These are phyloP conservation scores for Myochromella boudieri DNA, from an alignment of 768 basidiomycete species.

Conservation along the genomic window DNA sequence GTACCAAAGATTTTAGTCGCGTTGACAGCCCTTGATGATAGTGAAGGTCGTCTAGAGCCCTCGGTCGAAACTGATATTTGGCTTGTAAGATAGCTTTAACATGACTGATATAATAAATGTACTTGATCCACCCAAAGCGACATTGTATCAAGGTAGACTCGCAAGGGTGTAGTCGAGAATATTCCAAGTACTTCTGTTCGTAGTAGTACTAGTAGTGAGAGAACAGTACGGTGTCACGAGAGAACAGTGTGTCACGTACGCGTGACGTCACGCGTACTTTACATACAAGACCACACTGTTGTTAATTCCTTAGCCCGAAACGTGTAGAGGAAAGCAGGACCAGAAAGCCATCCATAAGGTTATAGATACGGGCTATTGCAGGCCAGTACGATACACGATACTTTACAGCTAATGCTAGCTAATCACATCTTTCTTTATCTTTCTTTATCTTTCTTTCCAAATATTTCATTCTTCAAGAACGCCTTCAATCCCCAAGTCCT, in stretches of 20 bases:
- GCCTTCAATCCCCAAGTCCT: conserved; percentile 41
- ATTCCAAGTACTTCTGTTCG: too few species aligned
- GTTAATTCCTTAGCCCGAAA: too few species aligned
- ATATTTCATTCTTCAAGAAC: conserved; percentile 8
- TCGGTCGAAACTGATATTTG: conserved; percentile 74
- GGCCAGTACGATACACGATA: too few species aligned
- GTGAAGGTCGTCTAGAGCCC: conserved; percentile 79
- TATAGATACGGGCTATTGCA: too few species aligned
- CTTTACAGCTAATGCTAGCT: too few species aligned
- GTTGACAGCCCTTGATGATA: conserved; percentile 84
- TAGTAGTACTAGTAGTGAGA: background rate
- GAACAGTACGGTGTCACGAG: background rate
- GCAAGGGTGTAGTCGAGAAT: too few species aligned
- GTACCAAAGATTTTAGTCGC: conserved; percentile 78
- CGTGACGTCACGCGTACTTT: background rate
- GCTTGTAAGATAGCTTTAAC: background rate
- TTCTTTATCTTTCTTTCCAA: background rate
- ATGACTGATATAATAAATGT: conserved; percentile 7
- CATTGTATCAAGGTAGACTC: conserved; percentile 33
- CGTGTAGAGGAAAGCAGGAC: too few species aligned
- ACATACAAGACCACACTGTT: background rate
- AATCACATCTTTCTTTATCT: too few species aligned
- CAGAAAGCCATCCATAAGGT: too few species aligned
- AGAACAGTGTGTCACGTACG: background rate
- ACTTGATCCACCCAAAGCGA: conserved; percentile 73